Base-by-base conservation (phyloP, 495 filamentous ascomycete species). In the Penicillium antarcticum region DNA sequence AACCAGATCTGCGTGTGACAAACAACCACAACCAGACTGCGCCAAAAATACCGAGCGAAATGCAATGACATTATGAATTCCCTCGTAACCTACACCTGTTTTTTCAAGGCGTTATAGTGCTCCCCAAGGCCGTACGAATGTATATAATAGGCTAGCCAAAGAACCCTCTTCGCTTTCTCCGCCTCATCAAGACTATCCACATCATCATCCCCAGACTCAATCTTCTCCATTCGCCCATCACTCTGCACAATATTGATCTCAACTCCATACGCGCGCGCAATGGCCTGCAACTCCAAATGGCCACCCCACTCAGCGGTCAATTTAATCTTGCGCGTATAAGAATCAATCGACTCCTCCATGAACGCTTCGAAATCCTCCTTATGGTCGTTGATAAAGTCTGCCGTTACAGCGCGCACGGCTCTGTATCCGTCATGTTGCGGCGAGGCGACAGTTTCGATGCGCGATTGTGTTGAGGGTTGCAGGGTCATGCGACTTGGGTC, bases 241-340 rank as follows among this genome's bases (percentile, higher is more conserved):
- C 76, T 87, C 66, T 96, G 92, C 41, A 98, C 74, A 9, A 98
- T 86, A 71, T 85, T 83, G 52, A 96, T 95, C 47, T 87, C 81
- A 10, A 96, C 84, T 0, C 80, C 82, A 52, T 95, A 97, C 39
- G 82, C 85, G 57, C 82, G 86, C 26, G 94, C 87, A 67, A 98
- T 77, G 19, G 94, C 94, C 58, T 85, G 65, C 29, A 97, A 72
- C 74, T 98, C 94, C 47, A 95, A 61, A 72, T 97, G 90, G 0
- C 94, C 94, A 31, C 94, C 94, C 94, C 94, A 98, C 71, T 97
- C 95, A 0, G 91, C 92, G 24, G 94, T 97, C 45, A 94, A 84
- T 50, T 83, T 73, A 23, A 98, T 88, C 69, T 86, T 89, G 40
- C 71, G 66, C 19, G 89, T 80, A 61, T 97, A 95, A 5, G 71